These are phyloP conservation scores for Mariannaea elegans DNA, from an alignment of 2,329 filamentous ascomycete species.

Conservation along the genomic window DNA sequence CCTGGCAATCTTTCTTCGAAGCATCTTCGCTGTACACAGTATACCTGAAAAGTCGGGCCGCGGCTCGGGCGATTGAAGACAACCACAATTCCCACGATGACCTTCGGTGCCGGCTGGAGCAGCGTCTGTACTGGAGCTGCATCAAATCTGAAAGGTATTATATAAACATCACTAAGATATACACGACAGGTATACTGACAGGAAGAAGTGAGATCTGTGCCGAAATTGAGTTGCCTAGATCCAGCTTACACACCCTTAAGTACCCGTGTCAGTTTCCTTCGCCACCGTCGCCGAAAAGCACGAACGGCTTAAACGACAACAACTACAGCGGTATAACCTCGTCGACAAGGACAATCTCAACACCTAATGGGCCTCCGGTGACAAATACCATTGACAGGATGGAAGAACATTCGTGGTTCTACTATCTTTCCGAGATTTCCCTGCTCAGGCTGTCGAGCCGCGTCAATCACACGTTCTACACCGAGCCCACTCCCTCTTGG, in stretches of 20 bases:
- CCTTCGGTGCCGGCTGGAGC: conserved; percentile 7
- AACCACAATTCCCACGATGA: too few relatives aligned
- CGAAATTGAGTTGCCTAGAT: conserved; percentile 4
- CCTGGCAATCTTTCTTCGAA: conserved; percentile 21
- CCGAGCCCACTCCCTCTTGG: conserved; percentile 4
- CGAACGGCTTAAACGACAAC: too few relatives aligned
- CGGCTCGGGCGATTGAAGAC: too few relatives aligned
- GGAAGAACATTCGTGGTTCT: conserved; percentile 31
- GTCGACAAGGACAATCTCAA: too few relatives aligned
- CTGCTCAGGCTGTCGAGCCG: conserved; percentile 19
- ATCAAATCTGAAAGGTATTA: conserved; percentile 13
- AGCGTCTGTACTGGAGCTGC: conserved; percentile 15
- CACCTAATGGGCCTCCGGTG: too few relatives aligned
- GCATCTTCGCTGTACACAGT: conserved; percentile 17
- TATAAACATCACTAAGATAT: too few relatives aligned
- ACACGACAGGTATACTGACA: neutral
- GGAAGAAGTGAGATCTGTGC: neutral
- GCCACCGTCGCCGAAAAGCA: neutral
- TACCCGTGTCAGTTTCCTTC: conserved; percentile 19
- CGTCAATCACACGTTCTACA: conserved; percentile 20
- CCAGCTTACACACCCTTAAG: conserved; percentile 3
- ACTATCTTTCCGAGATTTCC: conserved; percentile 27
- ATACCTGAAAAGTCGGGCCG: conserved; percentile 17
- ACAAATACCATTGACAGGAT: too few relatives aligned
- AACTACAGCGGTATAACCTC: too few relatives aligned